Evolutionary conservation across 1,284 basidiomycete species (phyloP), one percentile per base, ranked within the genome.

Genomic region (Puccinia novopanici): DNA sequence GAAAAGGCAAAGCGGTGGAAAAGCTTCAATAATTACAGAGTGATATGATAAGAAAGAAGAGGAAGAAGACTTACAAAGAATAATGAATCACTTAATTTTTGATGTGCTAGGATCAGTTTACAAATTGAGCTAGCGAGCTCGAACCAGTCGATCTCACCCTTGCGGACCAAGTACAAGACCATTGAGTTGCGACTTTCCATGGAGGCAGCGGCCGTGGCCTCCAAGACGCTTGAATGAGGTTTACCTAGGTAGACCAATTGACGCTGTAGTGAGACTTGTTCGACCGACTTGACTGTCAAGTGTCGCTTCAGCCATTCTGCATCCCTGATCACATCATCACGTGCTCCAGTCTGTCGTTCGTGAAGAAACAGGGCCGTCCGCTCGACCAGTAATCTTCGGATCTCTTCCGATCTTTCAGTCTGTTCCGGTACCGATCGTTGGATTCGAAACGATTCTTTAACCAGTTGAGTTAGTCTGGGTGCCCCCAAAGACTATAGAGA

Each of bases 331-430:
- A 86, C 83, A 71, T 86, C 85, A 45, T 81, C 77, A n/a, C 82
- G 73, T 2, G 82, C 73, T 54, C 82, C 77, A 48, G 83, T 82
- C 24, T 83, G 82, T 81, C 84, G 83, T 72, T 86, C 85, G 27
- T 85, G 85, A 10, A 86, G 80, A 78, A 86, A 86, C n/a, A 86
- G 81, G 3, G 85, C 84, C 42, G 84, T 85, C 9, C 85, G 82
- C 81, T 86, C 85, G 17, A 86, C 80, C 2, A 86, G 78, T n/a
- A 84, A 83, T 19, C 82, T 82, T 55, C 83, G 83, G 73, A 85
- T 83, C 63, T 83, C 83, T 54, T 75, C 74, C 10, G 84, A 82
- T 17, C 82, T 81, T 30, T 82, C 82, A 54, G 84, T 85, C 68
- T 83, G 78, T 19, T 70, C 55, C 17, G 82, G 75, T 0, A 82